Evolutionary conservation across 108 stramenopile genomes (phyloP).

Genomic region (Skeletonema menzelii): DNA sequence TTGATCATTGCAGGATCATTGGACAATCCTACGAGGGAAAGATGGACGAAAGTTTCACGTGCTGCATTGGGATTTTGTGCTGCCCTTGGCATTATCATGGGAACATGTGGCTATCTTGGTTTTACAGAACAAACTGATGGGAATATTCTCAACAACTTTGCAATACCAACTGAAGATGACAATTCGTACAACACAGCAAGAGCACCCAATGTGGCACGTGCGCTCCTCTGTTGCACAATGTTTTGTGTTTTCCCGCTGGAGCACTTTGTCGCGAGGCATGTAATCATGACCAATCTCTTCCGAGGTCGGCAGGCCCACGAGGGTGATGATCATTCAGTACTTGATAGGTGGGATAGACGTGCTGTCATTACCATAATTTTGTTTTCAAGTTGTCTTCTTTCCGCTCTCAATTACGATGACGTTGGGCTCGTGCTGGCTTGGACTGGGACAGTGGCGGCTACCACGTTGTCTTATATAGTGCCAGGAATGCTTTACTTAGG

Average conservation of each 20-base stretch:
- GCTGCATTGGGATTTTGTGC: constrained; percentile 50
- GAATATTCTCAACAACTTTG: constrained; percentile 72
- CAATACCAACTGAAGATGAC: constrained; percentile 3
- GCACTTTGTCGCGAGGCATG: constrained; percentile 81
- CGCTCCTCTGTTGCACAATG: constrained; percentile 72
- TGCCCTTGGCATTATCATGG: constrained; percentile 49
- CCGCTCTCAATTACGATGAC: constrained; percentile 60
- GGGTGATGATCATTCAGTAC: constrained; percentile 76
- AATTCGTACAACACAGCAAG: constrained; percentile 9
- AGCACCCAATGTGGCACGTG: constrained; percentile 59
- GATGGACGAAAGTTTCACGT: constrained; percentile 69
- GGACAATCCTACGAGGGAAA: constrained; percentile 58
- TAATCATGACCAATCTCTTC: constrained; percentile 77
- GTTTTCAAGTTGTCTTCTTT: constrained; percentile 59
- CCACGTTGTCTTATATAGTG: constrained; percentile 68
- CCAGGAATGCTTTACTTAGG: constrained; percentile 77
- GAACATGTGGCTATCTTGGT: constrained; percentile 68
- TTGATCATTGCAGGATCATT: constrained; percentile 88
- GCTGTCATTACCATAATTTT: constrained; percentile 63
- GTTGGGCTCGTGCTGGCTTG: constrained; percentile 61
- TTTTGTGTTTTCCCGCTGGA: constrained; percentile 85
- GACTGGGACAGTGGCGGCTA: constrained; percentile 71
- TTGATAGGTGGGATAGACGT: constrained; percentile 77
- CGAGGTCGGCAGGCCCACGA: constrained; percentile 77
- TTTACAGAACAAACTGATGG: constrained; percentile 65